Conservation (phyloP, 2,329 filamentous ascomycete species). For the Penicillium sp. region DNA sequence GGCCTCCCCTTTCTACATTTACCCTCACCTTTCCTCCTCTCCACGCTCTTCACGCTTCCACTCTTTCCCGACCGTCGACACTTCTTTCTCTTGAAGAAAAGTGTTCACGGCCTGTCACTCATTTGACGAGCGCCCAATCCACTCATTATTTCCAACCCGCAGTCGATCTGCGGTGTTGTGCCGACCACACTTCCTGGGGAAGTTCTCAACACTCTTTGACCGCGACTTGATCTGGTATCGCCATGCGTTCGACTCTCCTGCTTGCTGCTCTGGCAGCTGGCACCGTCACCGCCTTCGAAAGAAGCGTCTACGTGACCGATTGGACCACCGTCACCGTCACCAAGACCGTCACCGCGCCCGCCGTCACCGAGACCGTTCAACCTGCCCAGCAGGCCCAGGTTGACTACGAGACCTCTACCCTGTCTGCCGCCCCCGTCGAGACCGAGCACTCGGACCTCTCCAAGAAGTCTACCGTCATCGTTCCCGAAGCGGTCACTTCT, state of each 20-base stretch:
- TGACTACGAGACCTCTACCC: conserved; percentile 5
- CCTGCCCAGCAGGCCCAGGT: conserved; percentile 10
- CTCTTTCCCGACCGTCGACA: conserved; percentile 21
- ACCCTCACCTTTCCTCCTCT: conserved; percentile 4
- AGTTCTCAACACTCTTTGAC: conserved; percentile 22
- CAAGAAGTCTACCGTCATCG: conserved; percentile 16
- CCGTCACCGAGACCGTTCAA: conserved; percentile 25
- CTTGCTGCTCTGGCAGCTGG: conserved; percentile 37
- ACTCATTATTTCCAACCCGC: conserved; percentile 20
- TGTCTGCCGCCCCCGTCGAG: conserved; percentile 4
- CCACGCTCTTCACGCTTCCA: conserved; percentile 6
- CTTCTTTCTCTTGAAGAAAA: conserved; percentile 31
- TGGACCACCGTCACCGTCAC: conserved; percentile 39
- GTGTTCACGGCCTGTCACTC: conserved; percentile 35
- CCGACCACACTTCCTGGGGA: conserved; percentile 38
- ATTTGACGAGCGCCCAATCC: conserved; percentile 22
- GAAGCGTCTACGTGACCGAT: conserved; percentile 38
- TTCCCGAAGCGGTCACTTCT: conserved; percentile 10
- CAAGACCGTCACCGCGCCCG: conserved; percentile 31
- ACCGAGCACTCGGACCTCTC: conserved; percentile 3
- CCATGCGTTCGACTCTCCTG: conserved; percentile 37
- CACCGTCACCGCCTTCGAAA: conserved; percentile 34
- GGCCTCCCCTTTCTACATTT: conserved; percentile 17
- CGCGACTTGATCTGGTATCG: conserved; percentile 29
- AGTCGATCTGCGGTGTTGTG: conserved; percentile 35